Evolutionary conservation across 2,329 filamentous ascomycete genomes (phyloP).

Genomic region (Metarhizium anisopliae): DNA sequence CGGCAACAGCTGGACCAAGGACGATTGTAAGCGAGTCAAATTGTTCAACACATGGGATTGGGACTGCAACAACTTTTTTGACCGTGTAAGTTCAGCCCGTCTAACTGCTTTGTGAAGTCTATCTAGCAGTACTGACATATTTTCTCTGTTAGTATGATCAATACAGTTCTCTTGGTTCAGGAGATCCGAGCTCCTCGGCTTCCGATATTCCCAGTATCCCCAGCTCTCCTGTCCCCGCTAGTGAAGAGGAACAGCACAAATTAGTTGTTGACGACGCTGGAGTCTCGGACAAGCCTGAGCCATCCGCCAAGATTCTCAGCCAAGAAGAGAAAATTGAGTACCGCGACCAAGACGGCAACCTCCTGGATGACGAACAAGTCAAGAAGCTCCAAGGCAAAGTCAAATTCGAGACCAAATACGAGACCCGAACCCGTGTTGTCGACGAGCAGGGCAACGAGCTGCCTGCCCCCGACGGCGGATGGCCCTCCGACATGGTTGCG

Average conservation of each 20-base stretch:
- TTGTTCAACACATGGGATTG: slow-evolving; percentile 89
- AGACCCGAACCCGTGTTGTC: slow-evolving; percentile 82
- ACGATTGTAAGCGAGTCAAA: slow-evolving; percentile 79
- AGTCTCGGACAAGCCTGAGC: slow-evolving; percentile 41
- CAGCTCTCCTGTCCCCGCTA: slow-evolving; percentile 11
- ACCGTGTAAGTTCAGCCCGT: slow-evolving; percentile 57
- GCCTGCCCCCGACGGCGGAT: slow-evolving; percentile 31
- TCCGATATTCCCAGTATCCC: slow-evolving; percentile 20
- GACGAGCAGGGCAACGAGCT: slow-evolving; percentile 75
- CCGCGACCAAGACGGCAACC: slow-evolving; percentile 68
- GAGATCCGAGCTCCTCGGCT: slow-evolving; percentile 14
- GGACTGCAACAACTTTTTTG: slow-evolving; percentile 91
- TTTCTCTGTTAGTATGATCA: slow-evolving; percentile 4
- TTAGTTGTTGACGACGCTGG: slow-evolving; percentile 11
- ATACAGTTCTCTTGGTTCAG: slow-evolving; percentile 8
- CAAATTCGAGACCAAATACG: slow-evolving; percentile 89
- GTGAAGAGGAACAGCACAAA: neutral
- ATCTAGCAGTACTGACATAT: neutral
- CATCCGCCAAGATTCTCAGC: slow-evolving; percentile 39
- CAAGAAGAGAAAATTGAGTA: slow-evolving; percentile 85
- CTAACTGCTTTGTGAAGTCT: neutral
- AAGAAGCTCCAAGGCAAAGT: slow-evolving; percentile 82
- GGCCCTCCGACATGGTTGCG: slow-evolving; percentile 24
- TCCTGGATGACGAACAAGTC: slow-evolving; percentile 78
- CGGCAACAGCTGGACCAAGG: slow-evolving; percentile 87